Evolutionary conservation across 2,329 filamentous ascomycete species (phyloP).

Genomic region (Cordyceps javanica): DNA sequence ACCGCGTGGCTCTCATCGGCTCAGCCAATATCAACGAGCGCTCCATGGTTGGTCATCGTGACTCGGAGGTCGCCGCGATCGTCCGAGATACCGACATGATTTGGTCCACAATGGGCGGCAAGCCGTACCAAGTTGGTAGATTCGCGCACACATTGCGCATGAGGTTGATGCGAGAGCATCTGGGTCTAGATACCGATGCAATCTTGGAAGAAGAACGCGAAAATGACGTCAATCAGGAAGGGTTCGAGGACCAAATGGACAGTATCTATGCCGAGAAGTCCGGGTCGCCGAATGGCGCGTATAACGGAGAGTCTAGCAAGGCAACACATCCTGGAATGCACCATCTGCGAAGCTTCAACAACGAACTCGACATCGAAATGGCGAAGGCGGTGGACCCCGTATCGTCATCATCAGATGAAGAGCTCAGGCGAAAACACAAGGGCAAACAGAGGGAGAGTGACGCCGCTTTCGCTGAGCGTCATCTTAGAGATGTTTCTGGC

Average conservation of each 20-base stretch:
- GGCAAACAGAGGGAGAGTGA: constrained; percentile 23
- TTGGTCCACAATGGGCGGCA: constrained; percentile 82
- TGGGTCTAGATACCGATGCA: constrained; percentile 91
- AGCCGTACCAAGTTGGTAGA: constrained; percentile 81
- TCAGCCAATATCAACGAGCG: constrained; percentile 98
- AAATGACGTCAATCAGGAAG: constrained; percentile 55
- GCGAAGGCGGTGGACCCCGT: constrained; percentile 43
- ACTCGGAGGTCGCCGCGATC: constrained; percentile 86
- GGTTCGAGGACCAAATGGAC: constrained; percentile 54
- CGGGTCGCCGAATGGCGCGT: constrained; percentile 20
- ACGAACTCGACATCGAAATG: constrained; percentile 43
- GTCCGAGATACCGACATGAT: constrained; percentile 92
- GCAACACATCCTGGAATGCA: constrained; percentile 23
- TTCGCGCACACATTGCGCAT: constrained; percentile 91
- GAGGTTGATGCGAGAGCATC: constrained; percentile 91
- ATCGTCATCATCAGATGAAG: constrained; percentile 14
- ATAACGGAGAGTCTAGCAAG: constrained; percentile 26
- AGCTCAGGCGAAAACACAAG: constrained; percentile 15
- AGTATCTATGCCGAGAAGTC: constrained; percentile 51
- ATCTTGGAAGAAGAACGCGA: constrained; percentile 73
- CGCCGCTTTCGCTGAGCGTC: neutral
- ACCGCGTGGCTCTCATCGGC: constrained; percentile 86
- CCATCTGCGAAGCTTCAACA: constrained; percentile 59
- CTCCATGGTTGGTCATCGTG: constrained; percentile 85
- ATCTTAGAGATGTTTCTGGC: constrained; percentile 65